Conservation (phyloP, 1,139 yeast species). For the Hansenula lynferdii region DNA sequence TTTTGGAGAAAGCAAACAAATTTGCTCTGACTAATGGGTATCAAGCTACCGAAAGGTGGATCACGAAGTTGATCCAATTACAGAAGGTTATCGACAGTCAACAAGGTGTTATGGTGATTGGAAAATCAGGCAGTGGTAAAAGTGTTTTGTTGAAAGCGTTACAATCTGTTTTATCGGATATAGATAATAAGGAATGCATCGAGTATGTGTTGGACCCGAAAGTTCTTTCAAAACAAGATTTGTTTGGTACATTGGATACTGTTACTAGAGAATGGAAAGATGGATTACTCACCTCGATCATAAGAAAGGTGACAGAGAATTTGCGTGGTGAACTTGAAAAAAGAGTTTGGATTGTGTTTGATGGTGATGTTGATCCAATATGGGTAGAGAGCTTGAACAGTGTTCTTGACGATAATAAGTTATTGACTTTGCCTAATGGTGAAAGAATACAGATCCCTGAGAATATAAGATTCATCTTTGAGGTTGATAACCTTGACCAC, state of each 20-base stretch:
- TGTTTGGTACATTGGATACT: conserved; percentile 69
- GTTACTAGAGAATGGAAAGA: conserved; percentile 92
- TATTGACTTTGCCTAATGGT: conserved; percentile 84
- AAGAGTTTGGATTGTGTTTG: conserved; percentile 77
- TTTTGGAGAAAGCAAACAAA: conserved; percentile 14
- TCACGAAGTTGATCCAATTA: conserved; percentile 58
- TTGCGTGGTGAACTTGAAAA: conserved; percentile 53
- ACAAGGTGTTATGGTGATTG: conserved; percentile 81
- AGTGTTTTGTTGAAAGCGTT: conserved; percentile 49
- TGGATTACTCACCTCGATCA: conserved; percentile 70
- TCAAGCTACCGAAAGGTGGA: conserved; percentile 36
- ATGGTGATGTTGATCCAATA: conserved; percentile 91
- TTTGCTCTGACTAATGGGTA: conserved; percentile 26
- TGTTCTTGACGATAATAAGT: conserved; percentile 82
- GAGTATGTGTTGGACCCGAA: conserved; percentile 66
- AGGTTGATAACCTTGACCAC: conserved; percentile 57
- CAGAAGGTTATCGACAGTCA: conserved; percentile 58
- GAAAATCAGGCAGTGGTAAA: conserved; percentile 76
- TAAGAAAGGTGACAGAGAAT: conserved; percentile 57
- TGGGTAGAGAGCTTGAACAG: conserved; percentile 94
- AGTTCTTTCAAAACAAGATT: conserved; percentile 56
- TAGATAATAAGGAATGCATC: conserved; percentile 35
- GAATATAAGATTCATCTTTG: conserved; percentile 68
- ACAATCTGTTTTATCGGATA: conserved; percentile 36
- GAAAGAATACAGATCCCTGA: conserved; percentile 70